Conservation (phyloP, 2,329 filamentous ascomycete species). For the Ophiostoma triangulosporum region DNA sequence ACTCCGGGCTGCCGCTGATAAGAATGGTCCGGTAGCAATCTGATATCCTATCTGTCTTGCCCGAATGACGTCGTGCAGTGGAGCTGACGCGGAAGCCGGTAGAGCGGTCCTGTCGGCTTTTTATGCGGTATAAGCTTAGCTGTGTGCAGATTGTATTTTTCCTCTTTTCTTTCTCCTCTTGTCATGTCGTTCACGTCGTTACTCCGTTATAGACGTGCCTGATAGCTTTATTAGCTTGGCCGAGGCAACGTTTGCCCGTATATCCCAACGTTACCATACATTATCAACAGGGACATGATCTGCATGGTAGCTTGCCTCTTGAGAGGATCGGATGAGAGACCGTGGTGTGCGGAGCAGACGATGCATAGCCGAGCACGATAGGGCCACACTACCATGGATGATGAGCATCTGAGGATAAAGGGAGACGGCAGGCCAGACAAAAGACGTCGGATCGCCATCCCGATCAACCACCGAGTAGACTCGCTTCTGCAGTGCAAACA, state of each 20-base stretch:
- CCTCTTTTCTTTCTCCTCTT: background rate
- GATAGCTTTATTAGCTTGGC: background rate
- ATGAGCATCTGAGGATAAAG: background rate
- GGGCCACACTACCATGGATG: no score
- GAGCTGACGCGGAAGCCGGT: background rate
- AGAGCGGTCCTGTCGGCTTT: background rate
- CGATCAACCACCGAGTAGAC: background rate
- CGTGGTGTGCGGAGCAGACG: background rate
- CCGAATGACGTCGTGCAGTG: background rate
- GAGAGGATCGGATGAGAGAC: background rate
- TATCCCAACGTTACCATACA: background rate
- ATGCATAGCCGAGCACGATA: background rate
- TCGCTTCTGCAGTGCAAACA: background rate
- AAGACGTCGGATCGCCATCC: background rate
- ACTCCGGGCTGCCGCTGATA: background rate
- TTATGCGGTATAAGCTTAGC: no score
- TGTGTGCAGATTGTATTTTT: background rate
- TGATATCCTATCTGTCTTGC: background rate
- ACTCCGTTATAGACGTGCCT: no score
- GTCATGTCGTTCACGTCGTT: no score
- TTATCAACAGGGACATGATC: background rate
- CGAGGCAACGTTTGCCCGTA: background rate
- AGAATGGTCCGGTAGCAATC: background rate
- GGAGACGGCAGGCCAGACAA: background rate
- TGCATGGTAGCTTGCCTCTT: background rate